Conservation (phyloP, 495 filamentous ascomycete species). For the Beverwykella pulmonaria region DNA sequence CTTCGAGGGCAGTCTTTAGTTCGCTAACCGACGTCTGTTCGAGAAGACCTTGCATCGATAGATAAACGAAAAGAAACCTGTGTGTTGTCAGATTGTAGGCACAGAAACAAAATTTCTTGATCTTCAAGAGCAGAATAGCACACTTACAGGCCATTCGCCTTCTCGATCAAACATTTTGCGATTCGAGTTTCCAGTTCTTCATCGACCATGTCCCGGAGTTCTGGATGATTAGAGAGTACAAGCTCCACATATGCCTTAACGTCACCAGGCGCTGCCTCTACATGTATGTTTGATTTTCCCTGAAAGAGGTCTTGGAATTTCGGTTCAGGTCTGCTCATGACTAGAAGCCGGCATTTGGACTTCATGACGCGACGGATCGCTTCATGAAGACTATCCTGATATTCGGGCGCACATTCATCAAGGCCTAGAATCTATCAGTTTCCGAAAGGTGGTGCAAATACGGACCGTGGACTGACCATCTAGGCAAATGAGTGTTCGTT, state of each 20-base stretch:
- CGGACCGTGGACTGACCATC: too few species aligned
- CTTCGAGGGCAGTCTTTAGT: not conserved
- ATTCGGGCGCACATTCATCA: conserved; percentile 5
- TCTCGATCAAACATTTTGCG: not conserved
- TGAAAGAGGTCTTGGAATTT: too few species aligned
- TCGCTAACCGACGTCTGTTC: conserved; percentile 7
- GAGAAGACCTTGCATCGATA: conserved; percentile 5
- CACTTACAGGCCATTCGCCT: not conserved
- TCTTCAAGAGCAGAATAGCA: not conserved
- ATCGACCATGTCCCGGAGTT: conserved; percentile 5
- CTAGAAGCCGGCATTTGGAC: conserved; percentile 1
- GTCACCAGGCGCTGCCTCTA: not conserved
- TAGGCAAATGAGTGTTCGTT: not conserved
- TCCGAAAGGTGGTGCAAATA: not conserved
- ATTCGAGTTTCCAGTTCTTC: not conserved
- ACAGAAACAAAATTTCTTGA: not conserved
- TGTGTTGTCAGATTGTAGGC: not conserved
- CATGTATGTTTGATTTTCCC: too few species aligned
- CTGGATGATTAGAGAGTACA: not conserved
- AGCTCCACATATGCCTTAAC: not conserved
- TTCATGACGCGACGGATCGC: not conserved
- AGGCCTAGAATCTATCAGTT: not conserved
- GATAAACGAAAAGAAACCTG: conserved; percentile 7
- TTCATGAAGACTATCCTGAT: not conserved
- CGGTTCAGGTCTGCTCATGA: not conserved